These are phyloP conservation scores for Aspergillus cristatus DNA, from an alignment of 495 filamentous ascomycete species.

Conservation along the genomic window DNA sequence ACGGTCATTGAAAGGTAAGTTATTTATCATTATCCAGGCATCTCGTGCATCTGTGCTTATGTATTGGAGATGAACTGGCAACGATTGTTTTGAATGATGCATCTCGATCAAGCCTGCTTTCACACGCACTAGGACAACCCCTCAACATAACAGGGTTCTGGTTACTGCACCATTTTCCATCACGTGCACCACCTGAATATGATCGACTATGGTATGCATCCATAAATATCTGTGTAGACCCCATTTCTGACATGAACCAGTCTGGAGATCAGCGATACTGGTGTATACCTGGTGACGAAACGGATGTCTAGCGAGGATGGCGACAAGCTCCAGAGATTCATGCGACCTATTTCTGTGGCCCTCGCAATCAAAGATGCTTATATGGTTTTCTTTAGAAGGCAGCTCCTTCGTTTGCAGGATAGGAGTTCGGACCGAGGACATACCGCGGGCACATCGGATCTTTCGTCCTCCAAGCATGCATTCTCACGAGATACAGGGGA, in stretches of 20 bases:
- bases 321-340: slow-evolving; percentile 23
- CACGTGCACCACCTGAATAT: slow-evolving; percentile 50
- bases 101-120: slow-evolving; percentile 20
- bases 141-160: slow-evolving; percentile 42
- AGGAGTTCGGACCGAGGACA: slow-evolving; percentile 7
- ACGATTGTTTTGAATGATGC: slow-evolving; percentile 29
- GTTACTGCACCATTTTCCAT: slow-evolving; percentile 53
- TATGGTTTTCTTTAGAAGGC: slow-evolving; percentile 19
- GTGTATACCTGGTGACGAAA: slow-evolving; percentile 41
- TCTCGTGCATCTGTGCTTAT: slow-evolving; percentile 2
- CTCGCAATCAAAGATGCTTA: slow-evolving; percentile 31
- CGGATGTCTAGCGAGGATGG: slow-evolving; percentile 27
- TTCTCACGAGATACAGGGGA: slow-evolving; percentile 10
- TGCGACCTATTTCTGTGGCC: slow-evolving; percentile 25
- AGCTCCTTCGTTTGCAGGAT: slow-evolving; percentile 20
- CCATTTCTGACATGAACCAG: slow-evolving; percentile 25
- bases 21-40: no score
- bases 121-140: slow-evolving; percentile 37
- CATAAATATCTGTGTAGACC: no score
- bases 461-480: slow-evolving; percentile 4
- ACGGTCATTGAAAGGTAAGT: slow-evolving; percentile 39
- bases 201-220: slow-evolving; percentile 49
- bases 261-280: slow-evolving; percentile 45
- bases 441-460: slow-evolving; percentile 7
- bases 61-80: slow-evolving; percentile 41